phyloP scores from a whole-genome alignment of 345 rosid species.

The Salix viminalis region DNA sequence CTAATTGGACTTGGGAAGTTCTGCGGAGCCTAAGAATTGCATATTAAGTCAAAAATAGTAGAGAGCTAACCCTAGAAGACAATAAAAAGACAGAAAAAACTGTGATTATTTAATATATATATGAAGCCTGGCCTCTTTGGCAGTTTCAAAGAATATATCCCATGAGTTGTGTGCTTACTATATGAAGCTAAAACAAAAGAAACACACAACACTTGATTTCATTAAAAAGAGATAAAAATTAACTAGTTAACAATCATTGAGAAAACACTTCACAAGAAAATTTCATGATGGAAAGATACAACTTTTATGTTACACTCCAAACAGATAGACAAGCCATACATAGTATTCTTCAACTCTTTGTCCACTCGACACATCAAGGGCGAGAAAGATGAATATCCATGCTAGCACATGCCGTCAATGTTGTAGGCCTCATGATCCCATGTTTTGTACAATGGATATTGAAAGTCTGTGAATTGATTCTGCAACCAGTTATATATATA shows the following conservation, averaged over 20 bases:
- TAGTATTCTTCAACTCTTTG: constrained; percentile 11
- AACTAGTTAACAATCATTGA: not conserved
- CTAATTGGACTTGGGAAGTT: not conserved
- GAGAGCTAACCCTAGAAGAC: not conserved
- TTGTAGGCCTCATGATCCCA: not conserved
- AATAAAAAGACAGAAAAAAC: no score
- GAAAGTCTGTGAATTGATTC: constrained; percentile 31
- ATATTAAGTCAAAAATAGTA: not conserved
- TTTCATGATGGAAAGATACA: not conserved
- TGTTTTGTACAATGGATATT: not conserved
- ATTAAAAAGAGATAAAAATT: no score
- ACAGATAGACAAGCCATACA: not conserved
- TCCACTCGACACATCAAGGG: not conserved
- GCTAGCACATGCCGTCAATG: not conserved
- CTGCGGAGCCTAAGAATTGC: not conserved
- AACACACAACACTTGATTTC: no score
- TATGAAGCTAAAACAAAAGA: no score
- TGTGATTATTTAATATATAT: no score
- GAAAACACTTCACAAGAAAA: not conserved
- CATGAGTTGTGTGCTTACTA: no score
- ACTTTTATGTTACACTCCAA: not conserved
- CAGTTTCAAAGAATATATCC: not conserved
- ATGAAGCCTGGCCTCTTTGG: not conserved
- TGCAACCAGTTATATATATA: constrained; percentile 18
- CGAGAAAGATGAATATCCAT: not conserved